Conservation (phyloP, 75 land plant genomes). For the Pinus taeda region DNA sequence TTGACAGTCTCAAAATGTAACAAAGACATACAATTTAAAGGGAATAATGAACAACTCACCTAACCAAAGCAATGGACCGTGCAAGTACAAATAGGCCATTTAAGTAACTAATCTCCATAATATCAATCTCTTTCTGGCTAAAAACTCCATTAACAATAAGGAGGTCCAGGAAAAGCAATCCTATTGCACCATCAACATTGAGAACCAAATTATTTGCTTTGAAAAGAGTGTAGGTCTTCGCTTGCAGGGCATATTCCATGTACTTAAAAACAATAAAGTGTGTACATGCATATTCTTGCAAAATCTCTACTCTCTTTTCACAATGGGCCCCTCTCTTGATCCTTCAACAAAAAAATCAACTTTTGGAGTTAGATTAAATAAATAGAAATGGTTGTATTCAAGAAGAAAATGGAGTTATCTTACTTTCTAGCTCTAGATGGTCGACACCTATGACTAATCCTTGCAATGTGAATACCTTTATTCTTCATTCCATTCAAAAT, state of each 20-base stretch:
- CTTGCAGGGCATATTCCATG: slow-evolving; percentile 96
- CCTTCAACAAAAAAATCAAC: slow-evolving; percentile 25
- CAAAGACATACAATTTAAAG: too few species aligned
- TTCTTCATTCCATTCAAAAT: slow-evolving; percentile 96
- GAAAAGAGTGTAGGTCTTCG: slow-evolving; percentile 87
- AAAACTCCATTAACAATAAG: slow-evolving; percentile 91
- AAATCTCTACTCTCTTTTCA: slow-evolving; percentile 93
- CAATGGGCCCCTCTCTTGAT: slow-evolving; percentile 98
- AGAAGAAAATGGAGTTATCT: neutral
- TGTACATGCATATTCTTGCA: slow-evolving; percentile 74
- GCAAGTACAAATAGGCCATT: slow-evolving; percentile 98
- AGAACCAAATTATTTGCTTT: slow-evolving; percentile 93
- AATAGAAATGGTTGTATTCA: neutral
- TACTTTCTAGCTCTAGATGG: neutral
- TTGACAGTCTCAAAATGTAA: too few species aligned
- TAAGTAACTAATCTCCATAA: slow-evolving; percentile 83
- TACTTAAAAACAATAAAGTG: slow-evolving; percentile 92
- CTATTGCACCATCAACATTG: slow-evolving; percentile 97
- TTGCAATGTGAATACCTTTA: slow-evolving; percentile 96
- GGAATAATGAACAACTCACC: too few species aligned
- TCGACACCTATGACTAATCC: slow-evolving; percentile 92
- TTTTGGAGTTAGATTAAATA: neutral
- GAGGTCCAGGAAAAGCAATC: slow-evolving; percentile 94
- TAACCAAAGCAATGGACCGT: slow-evolving; percentile 95
- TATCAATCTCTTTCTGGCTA: slow-evolving; percentile 83